Conservation (phyloP, 768 basidiomycete genomes). For the Leccinum longicurvipes region DNA sequence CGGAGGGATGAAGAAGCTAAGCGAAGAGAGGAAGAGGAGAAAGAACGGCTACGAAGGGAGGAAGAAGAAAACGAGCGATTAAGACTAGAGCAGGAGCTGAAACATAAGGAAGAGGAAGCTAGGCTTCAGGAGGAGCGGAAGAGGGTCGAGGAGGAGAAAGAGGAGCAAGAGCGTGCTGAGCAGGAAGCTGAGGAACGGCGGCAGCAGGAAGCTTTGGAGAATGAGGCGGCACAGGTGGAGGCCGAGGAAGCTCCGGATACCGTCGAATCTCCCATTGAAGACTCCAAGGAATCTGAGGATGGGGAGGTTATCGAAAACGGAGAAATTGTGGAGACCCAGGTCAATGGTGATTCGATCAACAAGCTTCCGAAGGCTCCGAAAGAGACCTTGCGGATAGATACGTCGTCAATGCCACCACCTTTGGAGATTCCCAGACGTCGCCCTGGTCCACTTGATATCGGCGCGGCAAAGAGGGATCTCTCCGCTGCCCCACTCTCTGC, state of each 20-base stretch:
- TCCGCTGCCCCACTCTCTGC: constrained; percentile 46
- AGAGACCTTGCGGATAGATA: constrained; percentile 65
- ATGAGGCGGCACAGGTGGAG: constrained; percentile 30
- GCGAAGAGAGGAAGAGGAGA: constrained; percentile 44
- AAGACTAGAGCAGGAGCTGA: constrained; percentile 34
- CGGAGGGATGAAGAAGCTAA: constrained; percentile 40
- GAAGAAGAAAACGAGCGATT: constrained; percentile 38
- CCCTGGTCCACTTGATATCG: constrained; percentile 73
- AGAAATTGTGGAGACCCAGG: constrained; percentile 25
- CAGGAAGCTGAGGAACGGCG: constrained; percentile 32
- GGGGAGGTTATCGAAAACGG: constrained; percentile 33
- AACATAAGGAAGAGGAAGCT: constrained; percentile 23
- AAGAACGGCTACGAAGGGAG: constrained; percentile 35
- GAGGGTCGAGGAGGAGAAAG: constrained; percentile 36
- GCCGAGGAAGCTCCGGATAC: constrained; percentile 35
- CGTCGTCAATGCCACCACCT: constrained; percentile 41
- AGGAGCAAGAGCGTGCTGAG: constrained; percentile 40
- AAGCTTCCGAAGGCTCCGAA: constrained; percentile 39
- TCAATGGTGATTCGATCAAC: constrained; percentile 38
- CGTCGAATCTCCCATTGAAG: constrained; percentile 39
- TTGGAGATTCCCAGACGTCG: constrained; percentile 44
- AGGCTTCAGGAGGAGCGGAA: constrained; percentile 31
- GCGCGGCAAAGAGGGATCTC: constrained; percentile 42
- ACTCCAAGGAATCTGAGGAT: constrained; percentile 44
- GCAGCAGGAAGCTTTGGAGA: constrained; percentile 18